Base-by-base conservation (phyloP, 768 basidiomycete genomes). In the Leccinellum albellum region DNA sequence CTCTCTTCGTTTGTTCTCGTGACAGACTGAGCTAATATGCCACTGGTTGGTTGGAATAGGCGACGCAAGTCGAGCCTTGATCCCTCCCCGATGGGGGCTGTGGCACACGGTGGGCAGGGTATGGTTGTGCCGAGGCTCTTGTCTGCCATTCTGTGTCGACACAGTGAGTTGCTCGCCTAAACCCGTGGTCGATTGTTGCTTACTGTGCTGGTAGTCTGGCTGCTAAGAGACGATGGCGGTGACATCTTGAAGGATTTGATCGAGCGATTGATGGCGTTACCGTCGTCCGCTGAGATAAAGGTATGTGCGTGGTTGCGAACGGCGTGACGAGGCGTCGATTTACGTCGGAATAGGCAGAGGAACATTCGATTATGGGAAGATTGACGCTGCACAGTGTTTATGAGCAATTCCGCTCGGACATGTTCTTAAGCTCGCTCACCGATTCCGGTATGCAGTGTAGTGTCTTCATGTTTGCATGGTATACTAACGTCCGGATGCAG, bases 361-460 rank as follows among this genome's bases (percentile, higher is more conserved):
- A 91, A 66, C 82, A 83, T 62, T 79, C 82, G 3, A 73, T 97
- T 0, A 79, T 91, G 66, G 94, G 88, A 0, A 86, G 83, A 61
- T 74, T 96, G n/a, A 86, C 85, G 1, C 73, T 98, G 28, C 84
- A 90, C 52, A 82, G 86, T 26, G 89, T 88, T 1, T 86, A 94
- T 62, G 79, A 81, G 35, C 85, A 84, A 7, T 92, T 96, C 76
- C 83, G 83, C 31, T 79, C 84, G 0, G 94, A 98, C 67, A 89
- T 97, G 76, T 90, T 94, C 68, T 76, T 97, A 56, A 94, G 88
- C 66, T 94, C 94, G 17, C 75, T 98, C 23, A 82, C 88, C 0
- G 96, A 98, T 69, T 96, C 96, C 1, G 87, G 94, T 96, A 64
- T 33, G 91, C 74, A 15, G 44, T 26, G 33, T 56, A 10, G 24